Conservation (phyloP, 176 grass and related monocot species). For the Carex cristatella region DNA sequence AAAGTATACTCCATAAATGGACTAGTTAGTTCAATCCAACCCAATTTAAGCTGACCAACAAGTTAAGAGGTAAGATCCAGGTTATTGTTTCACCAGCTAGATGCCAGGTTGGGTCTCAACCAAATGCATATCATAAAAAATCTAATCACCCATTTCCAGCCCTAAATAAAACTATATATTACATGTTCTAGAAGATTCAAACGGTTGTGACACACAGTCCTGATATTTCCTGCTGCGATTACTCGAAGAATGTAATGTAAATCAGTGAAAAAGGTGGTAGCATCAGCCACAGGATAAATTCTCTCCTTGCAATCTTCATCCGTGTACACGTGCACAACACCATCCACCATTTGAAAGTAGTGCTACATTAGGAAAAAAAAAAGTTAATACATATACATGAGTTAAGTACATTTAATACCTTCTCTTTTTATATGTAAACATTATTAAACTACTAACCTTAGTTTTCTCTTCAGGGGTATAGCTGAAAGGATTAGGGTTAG, state of each 20-base stretch:
- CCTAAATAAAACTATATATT: slow-evolving; percentile 13
- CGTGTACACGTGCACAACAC: slow-evolving; percentile 78
- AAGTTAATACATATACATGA: slow-evolving; percentile 4
- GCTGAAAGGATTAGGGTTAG: slow-evolving; percentile 79
- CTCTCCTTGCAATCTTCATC: slow-evolving; percentile 75
- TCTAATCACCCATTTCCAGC: not conserved
- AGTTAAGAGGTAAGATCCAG: not conserved
- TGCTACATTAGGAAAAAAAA: slow-evolving; percentile 50
- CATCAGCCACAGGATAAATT: slow-evolving; percentile 80
- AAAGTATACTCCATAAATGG: not conserved
- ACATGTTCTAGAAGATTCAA: slow-evolving; percentile 95
- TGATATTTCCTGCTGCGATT: slow-evolving; percentile 80
- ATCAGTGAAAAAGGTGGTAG: slow-evolving; percentile 97
- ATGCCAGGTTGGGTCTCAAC: not conserved
- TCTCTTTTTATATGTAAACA: not conserved
- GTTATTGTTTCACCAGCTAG: not conserved
- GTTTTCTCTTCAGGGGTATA: slow-evolving; percentile 71
- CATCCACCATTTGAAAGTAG: slow-evolving; percentile 84
- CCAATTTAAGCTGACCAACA: not conserved
- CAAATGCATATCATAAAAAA: not conserved
- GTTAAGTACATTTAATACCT: not conserved
- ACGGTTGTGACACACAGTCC: slow-evolving; percentile 92
- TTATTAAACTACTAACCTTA: slow-evolving; percentile 36
- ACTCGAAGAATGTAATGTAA: slow-evolving; percentile 88
- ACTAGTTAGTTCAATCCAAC: not conserved